These are phyloP conservation scores for Rhododendron kiyosumense DNA, from an alignment of 148 eudicot genomes.

Conservation along the genomic window DNA sequence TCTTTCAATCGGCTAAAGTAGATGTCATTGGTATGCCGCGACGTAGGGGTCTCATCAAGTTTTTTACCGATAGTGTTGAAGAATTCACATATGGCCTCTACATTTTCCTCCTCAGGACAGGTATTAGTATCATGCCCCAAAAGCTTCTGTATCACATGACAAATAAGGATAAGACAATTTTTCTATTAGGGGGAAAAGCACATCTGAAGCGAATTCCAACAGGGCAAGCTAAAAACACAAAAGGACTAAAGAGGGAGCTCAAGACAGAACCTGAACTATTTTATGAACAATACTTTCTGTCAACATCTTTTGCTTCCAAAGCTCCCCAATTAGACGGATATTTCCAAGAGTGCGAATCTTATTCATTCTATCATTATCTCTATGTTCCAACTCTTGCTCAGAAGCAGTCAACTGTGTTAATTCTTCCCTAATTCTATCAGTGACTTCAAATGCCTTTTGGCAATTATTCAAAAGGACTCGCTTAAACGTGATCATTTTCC, in stretches of 20 bases:
- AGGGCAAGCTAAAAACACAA: neutral
- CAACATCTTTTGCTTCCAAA: slow-evolving; percentile 94
- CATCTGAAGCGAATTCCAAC: neutral
- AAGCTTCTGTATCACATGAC: slow-evolving; percentile 45
- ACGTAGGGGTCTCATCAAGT: slow-evolving; percentile 70
- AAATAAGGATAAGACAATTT: too few species aligned
- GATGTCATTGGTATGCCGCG: slow-evolving; percentile 60
- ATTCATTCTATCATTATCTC: slow-evolving; percentile 74
- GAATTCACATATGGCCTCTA: slow-evolving; percentile 86
- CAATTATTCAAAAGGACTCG: slow-evolving; percentile 79
- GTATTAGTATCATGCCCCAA: slow-evolving; percentile 59
- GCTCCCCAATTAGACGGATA: slow-evolving; percentile 98
- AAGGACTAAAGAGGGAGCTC: neutral
- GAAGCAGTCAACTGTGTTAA: slow-evolving; percentile 65
- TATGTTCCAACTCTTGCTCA: slow-evolving; percentile 81
- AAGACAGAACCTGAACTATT: slow-evolving; percentile 64
- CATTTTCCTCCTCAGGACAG: slow-evolving; percentile 93
- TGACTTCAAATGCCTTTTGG: slow-evolving; percentile 97
- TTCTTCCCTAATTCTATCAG: slow-evolving; percentile 69
- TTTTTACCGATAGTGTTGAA: slow-evolving; percentile 85
- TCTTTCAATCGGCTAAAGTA: slow-evolving; percentile 64
- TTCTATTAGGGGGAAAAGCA: neutral
- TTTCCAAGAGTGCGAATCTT: slow-evolving; percentile 95
- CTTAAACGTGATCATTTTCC: slow-evolving; percentile 69
- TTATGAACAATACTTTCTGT: slow-evolving; percentile 92